Conservation (phyloP, 805 yeast genomes). For the Wickerhamiella qilinensis region DNA sequence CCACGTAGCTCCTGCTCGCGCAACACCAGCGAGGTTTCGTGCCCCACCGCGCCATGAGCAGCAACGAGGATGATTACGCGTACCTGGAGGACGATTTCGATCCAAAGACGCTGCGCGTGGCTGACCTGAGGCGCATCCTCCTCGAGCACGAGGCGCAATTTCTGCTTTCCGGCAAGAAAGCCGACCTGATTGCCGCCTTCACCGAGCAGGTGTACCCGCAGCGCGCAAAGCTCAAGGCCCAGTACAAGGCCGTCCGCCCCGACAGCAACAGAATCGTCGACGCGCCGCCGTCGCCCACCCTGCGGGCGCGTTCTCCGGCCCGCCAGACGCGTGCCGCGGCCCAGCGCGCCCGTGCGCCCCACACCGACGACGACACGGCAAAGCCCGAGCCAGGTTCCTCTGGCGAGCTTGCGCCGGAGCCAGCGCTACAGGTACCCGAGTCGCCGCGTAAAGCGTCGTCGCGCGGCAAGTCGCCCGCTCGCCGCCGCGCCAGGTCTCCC, state of each 20-base stretch:
- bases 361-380: not conserved
- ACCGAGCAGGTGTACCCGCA: slow-evolving; percentile 35
- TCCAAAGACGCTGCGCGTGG: slow-evolving; percentile 46
- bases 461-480: not conserved
- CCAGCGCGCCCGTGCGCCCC: not conserved
- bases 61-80: slow-evolving; percentile 11
- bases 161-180: slow-evolving; percentile 51
- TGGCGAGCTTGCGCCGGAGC: not conserved
- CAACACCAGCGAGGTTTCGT: no score
- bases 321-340: not conserved
- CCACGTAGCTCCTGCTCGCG: no score
- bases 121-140: slow-evolving; percentile 54
- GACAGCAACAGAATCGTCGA: slow-evolving; percentile 26
- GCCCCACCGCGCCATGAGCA: not conserved
- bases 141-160: slow-evolving; percentile 44
- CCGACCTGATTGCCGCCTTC: slow-evolving; percentile 46
- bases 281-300: slow-evolving; percentile 14
- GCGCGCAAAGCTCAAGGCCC: slow-evolving; percentile 27
- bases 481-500: not conserved
- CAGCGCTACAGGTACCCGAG: not conserved
- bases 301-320: not conserved
- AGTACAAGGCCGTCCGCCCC: slow-evolving; percentile 20
- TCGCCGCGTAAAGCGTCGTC: not conserved
- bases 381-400: not conserved
- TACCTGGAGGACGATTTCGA: slow-evolving; percentile 37